phyloP scores from a whole-genome alignment of 2,329 filamentous ascomycete genomes.

The Neofusicoccum ribis region DNA sequence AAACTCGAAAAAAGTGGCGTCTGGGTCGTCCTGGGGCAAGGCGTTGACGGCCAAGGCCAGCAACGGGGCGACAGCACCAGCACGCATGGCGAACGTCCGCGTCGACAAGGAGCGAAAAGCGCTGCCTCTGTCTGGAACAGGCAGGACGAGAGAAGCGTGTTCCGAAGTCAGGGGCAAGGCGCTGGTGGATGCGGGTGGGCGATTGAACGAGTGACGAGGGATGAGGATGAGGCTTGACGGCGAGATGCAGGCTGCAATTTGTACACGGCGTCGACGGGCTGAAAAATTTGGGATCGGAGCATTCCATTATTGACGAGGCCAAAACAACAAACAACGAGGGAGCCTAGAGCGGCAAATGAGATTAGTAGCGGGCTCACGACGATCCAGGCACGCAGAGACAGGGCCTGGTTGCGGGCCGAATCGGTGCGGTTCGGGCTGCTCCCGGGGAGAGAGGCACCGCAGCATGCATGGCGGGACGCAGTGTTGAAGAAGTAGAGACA shows the following conservation, averaged over 20 bases:
- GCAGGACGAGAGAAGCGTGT: neutral
- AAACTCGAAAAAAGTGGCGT: neutral
- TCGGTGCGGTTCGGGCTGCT: no score
- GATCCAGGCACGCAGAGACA: neutral
- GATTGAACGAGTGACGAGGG: neutral
- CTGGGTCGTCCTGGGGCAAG: slow-evolving; percentile 1
- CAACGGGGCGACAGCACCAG: neutral
- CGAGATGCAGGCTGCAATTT: neutral
- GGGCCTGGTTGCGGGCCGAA: neutral
- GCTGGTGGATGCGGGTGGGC: neutral
- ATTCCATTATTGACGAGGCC: neutral
- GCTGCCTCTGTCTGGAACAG: neutral
- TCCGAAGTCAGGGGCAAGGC: neutral
- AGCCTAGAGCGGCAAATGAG: neutral
- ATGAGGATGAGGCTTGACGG: neutral
- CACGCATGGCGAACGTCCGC: neutral
- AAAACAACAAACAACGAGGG: slow-evolving; percentile 1
- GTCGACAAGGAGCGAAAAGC: neutral
- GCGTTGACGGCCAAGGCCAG: slow-evolving; percentile 4
- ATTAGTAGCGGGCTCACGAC: neutral
- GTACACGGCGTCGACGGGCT: neutral
- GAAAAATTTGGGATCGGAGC: neutral
- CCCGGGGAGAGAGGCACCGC: no score
- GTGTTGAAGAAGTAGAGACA: neutral
- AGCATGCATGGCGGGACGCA: neutral